phyloP scores from a whole-genome alignment of 2,329 filamentous ascomycete species.

The Penicillium frequentans region DNA sequence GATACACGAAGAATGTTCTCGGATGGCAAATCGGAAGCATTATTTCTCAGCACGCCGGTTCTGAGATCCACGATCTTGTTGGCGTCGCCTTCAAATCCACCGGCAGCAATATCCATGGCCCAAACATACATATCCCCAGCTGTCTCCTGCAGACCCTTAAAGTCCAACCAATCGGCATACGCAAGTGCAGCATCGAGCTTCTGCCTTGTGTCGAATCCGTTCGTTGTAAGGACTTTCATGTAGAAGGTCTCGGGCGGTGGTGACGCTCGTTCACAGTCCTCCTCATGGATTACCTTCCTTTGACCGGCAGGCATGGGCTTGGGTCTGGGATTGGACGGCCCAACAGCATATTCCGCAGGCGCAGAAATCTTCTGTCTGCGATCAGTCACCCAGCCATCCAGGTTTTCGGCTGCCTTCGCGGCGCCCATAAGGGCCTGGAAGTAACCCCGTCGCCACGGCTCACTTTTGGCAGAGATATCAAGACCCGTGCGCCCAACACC shows the following conservation, averaged over 20 bases:
- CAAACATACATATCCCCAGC: conserved; percentile 72
- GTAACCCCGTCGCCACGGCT: conserved; percentile 84
- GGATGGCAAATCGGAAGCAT: conserved; percentile 56
- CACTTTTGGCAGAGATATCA: conserved; percentile 73
- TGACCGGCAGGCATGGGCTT: conserved; percentile 68
- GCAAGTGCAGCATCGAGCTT: conserved; percentile 77
- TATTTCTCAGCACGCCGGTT: conserved; percentile 65
- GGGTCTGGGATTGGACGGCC: conserved; percentile 80
- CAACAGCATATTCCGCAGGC: conserved; percentile 71
- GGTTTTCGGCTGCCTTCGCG: conserved; percentile 73
- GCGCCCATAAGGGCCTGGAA: conserved; percentile 77
- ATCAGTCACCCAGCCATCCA: conserved; percentile 78
- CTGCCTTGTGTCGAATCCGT: conserved; percentile 76
- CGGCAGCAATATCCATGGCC: conserved; percentile 72
- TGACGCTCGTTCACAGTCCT: conserved; percentile 71
- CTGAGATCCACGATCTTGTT: conserved; percentile 58
- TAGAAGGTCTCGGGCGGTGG: conserved; percentile 75
- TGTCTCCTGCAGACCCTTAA: conserved; percentile 64
- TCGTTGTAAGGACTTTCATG: conserved; percentile 75
- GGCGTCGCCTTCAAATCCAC: conserved; percentile 49
- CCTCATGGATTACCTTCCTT: conserved; percentile 64
- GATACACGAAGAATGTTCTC: conserved; percentile 73
- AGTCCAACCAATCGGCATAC: conserved; percentile 83
- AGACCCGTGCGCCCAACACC: conserved; percentile 59
- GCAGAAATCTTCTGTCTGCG: conserved; percentile 66